Percentiles rank a stretch among this genome's conserved stretches.
Evolutionary conservation across 1,284 basidiomycete species (phyloP).

Genomic region (Ganoderma meredithae): DNA sequence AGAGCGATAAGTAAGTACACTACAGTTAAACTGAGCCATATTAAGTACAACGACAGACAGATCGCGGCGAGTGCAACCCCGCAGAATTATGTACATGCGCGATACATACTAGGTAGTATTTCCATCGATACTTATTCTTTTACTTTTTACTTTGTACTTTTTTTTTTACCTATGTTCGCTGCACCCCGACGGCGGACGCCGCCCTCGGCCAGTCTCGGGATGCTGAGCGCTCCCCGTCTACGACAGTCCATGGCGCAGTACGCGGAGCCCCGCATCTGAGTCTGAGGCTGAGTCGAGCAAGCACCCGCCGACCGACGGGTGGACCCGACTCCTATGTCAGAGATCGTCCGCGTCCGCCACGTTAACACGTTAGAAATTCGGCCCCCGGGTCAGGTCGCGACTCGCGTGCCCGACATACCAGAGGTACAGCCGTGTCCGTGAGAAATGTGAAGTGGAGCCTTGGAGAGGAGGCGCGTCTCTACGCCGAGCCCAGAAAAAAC

Average conservation of each 20-base stretch:
- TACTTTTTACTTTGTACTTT: not conserved
- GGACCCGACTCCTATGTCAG: not conserved
- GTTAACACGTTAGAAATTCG: too few species aligned
- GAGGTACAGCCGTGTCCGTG: not conserved
- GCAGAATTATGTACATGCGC: not conserved
- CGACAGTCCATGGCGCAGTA: not conserved
- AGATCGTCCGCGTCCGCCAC: not conserved
- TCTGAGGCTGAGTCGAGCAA: too few species aligned
- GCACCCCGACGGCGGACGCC: not conserved
- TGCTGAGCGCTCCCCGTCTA: not conserved
- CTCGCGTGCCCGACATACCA: too few species aligned
- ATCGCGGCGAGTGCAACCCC: too few species aligned
- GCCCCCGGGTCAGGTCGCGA: too few species aligned
- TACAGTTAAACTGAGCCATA: too few species aligned
- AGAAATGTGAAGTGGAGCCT: not conserved
- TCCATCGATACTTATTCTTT: not conserved
- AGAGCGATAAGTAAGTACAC: not conserved
- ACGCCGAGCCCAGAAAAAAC: not conserved
- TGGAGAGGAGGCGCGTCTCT: not conserved
- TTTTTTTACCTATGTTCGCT: not conserved
- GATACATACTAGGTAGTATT: not conserved
- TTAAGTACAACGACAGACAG: too few species aligned
- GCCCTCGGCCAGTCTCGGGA: not conserved
- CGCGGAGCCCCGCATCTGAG: not conserved
- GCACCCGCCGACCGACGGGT: not conserved